A percentile compares a stretch with the other conserved stretches of the same genome.
These are phyloP conservation scores for Schwanniomyces etchellsii DNA, from an alignment of 1,139 yeast genomes.

Conservation along the genomic window DNA sequence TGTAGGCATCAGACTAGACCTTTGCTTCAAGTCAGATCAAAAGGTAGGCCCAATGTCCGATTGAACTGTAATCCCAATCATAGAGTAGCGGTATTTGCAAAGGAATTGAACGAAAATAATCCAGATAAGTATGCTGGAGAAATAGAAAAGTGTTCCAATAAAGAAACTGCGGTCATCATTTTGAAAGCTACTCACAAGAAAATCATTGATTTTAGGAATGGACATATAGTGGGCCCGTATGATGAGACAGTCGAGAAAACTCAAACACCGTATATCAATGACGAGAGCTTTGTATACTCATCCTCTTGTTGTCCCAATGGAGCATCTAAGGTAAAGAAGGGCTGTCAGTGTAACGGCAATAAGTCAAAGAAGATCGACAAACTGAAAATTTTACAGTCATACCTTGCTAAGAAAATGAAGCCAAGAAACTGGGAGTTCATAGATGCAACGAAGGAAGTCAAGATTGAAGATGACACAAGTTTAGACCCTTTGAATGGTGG, in stretches of 20 bases:
- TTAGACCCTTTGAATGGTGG: background rate
- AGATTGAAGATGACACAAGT: constrained; percentile 2
- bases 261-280: constrained; percentile 21
- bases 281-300: constrained; percentile 32
- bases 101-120: constrained; percentile 20
- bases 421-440: constrained; percentile 6
- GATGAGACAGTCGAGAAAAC: constrained; percentile 15
- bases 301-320: constrained; percentile 30
- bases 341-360: constrained; percentile 30
- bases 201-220: constrained; percentile 43
- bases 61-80: constrained; percentile 45
- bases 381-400: constrained; percentile 32
- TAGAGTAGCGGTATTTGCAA: constrained; percentile 55
- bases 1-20: constrained; percentile 81
- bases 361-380: constrained; percentile 22
- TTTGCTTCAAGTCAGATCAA: constrained; percentile 75
- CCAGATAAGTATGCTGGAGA: constrained; percentile 5
- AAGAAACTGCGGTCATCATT: constrained; percentile 31
- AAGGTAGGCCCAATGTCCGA: constrained; percentile 71
- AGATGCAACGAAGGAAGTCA: constrained; percentile 3
- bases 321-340: constrained; percentile 14
- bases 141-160: constrained; percentile 8
- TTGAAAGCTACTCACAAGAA: constrained; percentile 46
- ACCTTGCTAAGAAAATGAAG: constrained; percentile 22
- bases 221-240: constrained; percentile 40